Conservation (phyloP, 441 rosid species). For the Pelargonium citronellum region DNA sequence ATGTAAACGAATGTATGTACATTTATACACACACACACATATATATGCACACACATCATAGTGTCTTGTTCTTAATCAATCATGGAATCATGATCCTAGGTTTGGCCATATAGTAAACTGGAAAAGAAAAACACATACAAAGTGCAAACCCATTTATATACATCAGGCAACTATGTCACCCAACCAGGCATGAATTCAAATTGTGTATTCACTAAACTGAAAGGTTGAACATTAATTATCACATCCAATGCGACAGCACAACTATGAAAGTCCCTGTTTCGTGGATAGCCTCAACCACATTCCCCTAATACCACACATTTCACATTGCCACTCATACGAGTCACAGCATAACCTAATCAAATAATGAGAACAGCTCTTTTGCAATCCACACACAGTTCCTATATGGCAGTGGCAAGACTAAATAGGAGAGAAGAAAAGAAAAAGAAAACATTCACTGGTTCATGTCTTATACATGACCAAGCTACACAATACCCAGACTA, state of each 20-base stretch:
- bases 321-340: background rate
- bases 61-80: background rate
- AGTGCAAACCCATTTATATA: too few relatives aligned
- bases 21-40: too few relatives aligned
- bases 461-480: background rate
- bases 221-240: background rate
- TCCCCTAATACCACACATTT: background rate
- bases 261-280: slow-evolving; percentile 1
- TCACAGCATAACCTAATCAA: background rate
- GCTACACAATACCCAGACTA: background rate
- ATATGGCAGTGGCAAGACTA: background rate
- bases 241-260: background rate
- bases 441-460: too few relatives aligned
- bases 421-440: background rate
- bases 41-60: background rate
- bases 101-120: background rate
- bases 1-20: background rate
- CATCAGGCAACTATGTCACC: background rate
- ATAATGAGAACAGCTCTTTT: background rate
- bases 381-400: background rate
- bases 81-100: background rate
- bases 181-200: background rate
- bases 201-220: too few relatives aligned
- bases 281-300: background rate
- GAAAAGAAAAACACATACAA: background rate